Evolutionary conservation across 805 yeast species (phyloP), one percentile per base, ranked within the genome.

Genomic region (Wickerhamiella galacta): DNA sequence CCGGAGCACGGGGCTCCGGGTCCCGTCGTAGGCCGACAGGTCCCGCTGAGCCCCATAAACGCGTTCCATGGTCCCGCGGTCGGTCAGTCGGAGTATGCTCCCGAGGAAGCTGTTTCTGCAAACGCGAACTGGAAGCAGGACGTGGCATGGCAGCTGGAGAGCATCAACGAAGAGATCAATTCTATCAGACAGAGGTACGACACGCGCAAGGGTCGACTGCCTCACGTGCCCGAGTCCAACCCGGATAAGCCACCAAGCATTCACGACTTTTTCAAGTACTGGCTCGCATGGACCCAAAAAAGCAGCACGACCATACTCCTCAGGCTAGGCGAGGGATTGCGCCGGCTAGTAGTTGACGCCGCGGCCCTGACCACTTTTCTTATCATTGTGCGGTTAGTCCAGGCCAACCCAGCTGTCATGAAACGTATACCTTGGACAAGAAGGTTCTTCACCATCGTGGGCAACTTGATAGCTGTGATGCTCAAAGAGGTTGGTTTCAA

Each of bases 141-240:
- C 20, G 43, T 45, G 5, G 38, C 44, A 5, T 41, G 47, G 46
- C 48, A 48, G 11, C 35, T 47, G 12, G 52, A 47, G 23, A 41
- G 48, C 7, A 42, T 47, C 11, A 35, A 36, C 25, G 52, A 47
- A 34, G 48, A 47, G 31, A 44, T 47, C 27, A 32, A 30, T 22
- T 37, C 44, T 9, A 42, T 46, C 25, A 35, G 47, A 14, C 24
- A 39, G 15, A 28, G 39, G 16, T 38, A 35, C 16, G n/a, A n/a
- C n/a, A n/a, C n/a, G n/a, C n/a, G n/a, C n/a, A n/a, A n/a, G n/a
- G n/a, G n/a, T n/a, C n/a, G n/a, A n/a, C n/a, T n/a, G n/a, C n/a
- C n/a, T n/a, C n/a, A n/a, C n/a, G n/a, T n/a, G n/a, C n/a, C n/a
- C n/a, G n/a, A n/a, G n/a, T n/a, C n/a, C n/a, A n/a, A n/a, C n/a